A percentile compares a stretch with the other conserved stretches of the same genome.
These are phyloP conservation scores for Tetrahymena thermophila DNA, from an alignment of 73 alveolate species.

Conservation along the genomic window DNA sequence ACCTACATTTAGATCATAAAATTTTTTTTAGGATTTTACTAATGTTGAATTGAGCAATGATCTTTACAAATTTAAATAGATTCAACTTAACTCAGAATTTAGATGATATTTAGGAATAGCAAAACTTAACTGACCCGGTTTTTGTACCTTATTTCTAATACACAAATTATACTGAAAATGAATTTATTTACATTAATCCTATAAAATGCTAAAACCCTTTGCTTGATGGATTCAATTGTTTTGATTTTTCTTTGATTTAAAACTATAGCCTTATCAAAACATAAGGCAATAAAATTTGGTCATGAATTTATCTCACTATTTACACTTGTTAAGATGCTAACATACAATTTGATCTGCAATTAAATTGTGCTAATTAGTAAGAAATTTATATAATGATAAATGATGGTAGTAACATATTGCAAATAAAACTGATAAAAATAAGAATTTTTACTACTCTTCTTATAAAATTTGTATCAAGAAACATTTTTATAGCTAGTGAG, in stretches of 20 bases:
- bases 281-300: neutral
- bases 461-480: neutral
- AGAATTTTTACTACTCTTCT: neutral
- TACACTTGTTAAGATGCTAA: neutral
- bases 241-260: neutral
- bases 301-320: neutral
- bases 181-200: too few species aligned
- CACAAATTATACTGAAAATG: neutral
- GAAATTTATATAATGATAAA: neutral
- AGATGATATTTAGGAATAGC: neutral
- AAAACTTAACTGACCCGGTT: neutral
- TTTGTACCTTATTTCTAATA: neutral
- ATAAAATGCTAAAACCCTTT: neutral
- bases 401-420: neutral
- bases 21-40: too few species aligned
- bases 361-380: neutral
- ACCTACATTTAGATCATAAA: too few species aligned
- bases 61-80: neutral
- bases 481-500: neutral
- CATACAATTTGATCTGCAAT: neutral
- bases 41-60: too few species aligned
- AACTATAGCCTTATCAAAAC: neutral
- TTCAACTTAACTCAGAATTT: neutral
- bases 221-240: neutral
- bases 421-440: too few species aligned